These are phyloP conservation scores for Phytophthora capsici DNA, from an alignment of 352 stramenopile species.

Conservation along the genomic window DNA sequence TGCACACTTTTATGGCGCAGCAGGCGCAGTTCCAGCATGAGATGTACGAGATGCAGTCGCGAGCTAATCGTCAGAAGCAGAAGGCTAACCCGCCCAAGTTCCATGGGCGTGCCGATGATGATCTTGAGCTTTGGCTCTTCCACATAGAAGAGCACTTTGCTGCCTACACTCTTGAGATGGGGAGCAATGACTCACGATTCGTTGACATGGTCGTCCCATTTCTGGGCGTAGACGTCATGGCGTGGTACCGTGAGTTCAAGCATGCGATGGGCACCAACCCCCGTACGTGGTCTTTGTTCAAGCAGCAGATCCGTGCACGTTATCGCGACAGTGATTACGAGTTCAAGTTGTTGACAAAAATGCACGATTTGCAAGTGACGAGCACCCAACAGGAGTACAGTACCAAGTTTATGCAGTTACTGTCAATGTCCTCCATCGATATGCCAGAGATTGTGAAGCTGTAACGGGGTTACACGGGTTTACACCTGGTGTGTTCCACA, in stretches of 20 bases:
- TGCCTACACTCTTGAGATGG: background rate
- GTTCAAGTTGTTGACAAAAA: constrained; percentile 6
- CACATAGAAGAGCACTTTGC: constrained; percentile 14
- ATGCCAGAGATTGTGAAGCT: constrained; percentile 5
- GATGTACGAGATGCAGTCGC: constrained; percentile 11
- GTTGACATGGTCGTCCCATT: constrained; percentile 14
- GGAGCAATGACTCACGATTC: background rate
- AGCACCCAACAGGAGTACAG: constrained; percentile 2
- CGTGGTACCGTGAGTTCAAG: constrained; percentile 20
- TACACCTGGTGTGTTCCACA: too few species aligned
- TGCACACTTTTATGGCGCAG: constrained; percentile 12
- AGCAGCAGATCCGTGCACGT: background rate
- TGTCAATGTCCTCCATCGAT: background rate
- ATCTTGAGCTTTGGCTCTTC: constrained; percentile 20
- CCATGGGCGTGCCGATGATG: background rate
- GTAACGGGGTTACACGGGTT: too few species aligned
- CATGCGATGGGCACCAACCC: background rate
- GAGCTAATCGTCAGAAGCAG: too few species aligned
- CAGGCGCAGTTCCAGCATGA: constrained; percentile 12
- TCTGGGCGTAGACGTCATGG: background rate
- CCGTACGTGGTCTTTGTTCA: constrained; percentile 9
- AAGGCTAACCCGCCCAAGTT: constrained; percentile 7
- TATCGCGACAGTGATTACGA: constrained; percentile 14
- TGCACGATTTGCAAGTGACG: background rate
- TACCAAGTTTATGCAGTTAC: background rate